Conservation (phyloP, 306 rosid genomes). For the Quercus ilex region DNA sequence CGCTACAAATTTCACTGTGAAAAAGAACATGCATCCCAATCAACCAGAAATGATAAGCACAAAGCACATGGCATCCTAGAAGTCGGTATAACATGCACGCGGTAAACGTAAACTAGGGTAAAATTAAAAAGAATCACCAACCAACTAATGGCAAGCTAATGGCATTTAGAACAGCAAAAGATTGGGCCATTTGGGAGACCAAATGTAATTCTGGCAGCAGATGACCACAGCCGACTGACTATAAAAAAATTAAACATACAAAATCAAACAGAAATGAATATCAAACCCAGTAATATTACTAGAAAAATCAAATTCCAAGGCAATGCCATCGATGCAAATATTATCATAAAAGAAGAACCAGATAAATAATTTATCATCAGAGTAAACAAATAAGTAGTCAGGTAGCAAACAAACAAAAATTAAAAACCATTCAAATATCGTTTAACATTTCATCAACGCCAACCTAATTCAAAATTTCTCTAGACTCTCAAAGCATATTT, state of each 20-base stretch:
- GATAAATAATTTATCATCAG: slow-evolving; percentile 10
- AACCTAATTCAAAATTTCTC: slow-evolving; percentile 56
- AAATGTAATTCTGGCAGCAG: no score
- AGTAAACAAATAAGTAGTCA: slow-evolving; percentile 5
- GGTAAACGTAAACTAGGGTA: no score
- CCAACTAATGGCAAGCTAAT: no score
- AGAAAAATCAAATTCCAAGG: not conserved
- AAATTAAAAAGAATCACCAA: no score
- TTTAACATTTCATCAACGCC: slow-evolving; percentile 17
- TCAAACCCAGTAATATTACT: not conserved
- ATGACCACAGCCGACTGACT: not conserved
- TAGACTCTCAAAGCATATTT: slow-evolving; percentile 16
- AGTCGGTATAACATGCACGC: no score
- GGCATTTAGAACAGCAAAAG: no score
- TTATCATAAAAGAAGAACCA: not conserved
- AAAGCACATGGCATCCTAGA: no score
- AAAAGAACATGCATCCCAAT: no score
- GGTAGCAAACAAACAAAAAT: slow-evolving; percentile 12
- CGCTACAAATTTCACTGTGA: no score
- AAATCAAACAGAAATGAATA: not conserved
- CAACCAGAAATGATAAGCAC: no score
- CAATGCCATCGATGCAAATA: not conserved
- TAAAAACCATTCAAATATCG: slow-evolving; percentile 12
- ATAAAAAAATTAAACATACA: not conserved
- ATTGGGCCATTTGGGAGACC: no score